Evolutionary conservation across 331 rosid species (phyloP).

Genomic region (Spiraea crenata): DNA sequence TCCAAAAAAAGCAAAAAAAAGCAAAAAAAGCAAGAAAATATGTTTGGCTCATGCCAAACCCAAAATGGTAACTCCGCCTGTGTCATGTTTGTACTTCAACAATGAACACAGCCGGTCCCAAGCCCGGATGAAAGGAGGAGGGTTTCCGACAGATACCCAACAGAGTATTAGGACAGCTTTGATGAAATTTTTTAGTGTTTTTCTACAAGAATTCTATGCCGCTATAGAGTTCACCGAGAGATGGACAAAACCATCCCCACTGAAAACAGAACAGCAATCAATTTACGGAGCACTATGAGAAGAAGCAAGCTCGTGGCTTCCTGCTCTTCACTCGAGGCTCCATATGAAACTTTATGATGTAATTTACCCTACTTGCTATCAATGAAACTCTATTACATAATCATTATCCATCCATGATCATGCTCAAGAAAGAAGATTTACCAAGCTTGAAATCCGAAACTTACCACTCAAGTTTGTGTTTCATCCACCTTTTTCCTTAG

Average conservation of each 20-base stretch:
- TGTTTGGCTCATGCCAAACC: background rate
- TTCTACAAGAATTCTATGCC: background rate
- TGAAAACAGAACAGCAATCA: constrained; percentile 29
- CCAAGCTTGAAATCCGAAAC: no score
- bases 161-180: background rate
- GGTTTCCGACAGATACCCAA: background rate
- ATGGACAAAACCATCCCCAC: background rate
- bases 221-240: background rate
- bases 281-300: constrained; percentile 58
- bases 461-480: no score
- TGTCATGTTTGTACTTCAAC: constrained; percentile 4
- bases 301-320: constrained; percentile 47
- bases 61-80: constrained; percentile 16
- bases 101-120: constrained; percentile 26
- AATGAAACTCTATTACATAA: no score
- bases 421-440: no score
- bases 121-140: constrained; percentile 3
- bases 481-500: no score
- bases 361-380: background rate
- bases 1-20: background rate
- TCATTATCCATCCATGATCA: no score
- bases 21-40: background rate
- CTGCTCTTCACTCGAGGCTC: constrained; percentile 69
- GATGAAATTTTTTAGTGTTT: background rate
- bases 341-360: background rate